Evolutionary conservation across 1,284 basidiomycete species (phyloP).

Genomic region (Cutaneotrichosporon cavernicola): DNA sequence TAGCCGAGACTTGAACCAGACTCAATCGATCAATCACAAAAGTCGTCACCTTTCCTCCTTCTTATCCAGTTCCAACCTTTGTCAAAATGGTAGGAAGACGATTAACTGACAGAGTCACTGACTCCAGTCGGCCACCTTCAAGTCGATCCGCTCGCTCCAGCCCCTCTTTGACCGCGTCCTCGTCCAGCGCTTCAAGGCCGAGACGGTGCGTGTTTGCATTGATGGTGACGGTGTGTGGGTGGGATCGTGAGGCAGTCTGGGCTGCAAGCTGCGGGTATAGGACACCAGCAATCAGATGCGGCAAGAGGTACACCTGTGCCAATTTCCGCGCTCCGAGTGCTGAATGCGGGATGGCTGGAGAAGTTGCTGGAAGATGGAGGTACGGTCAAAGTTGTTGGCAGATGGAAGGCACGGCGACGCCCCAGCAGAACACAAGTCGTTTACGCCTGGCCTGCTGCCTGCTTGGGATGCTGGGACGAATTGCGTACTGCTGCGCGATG

Average conservation of each 20-base stretch:
- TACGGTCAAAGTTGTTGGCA: too few species aligned
- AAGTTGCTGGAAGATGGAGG: too few species aligned
- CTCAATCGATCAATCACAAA: slow-evolving; percentile 6
- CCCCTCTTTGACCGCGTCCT: slow-evolving; percentile 95
- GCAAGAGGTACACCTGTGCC: background rate
- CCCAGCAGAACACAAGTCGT: background rate
- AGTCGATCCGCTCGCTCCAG: slow-evolving; percentile 85
- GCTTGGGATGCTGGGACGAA: too few species aligned
- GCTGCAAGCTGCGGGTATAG: too few species aligned
- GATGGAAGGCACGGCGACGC: background rate
- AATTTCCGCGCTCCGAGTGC: background rate
- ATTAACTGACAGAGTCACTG: background rate
- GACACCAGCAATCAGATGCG: too few species aligned
- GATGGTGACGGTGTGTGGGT: too few species aligned
- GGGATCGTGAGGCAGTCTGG: too few species aligned
- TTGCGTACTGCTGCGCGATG: too few species aligned
- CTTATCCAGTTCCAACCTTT: slow-evolving; percentile 5
- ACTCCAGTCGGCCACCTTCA: slow-evolving; percentile 67
- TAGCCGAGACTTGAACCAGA: background rate
- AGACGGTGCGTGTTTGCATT: slow-evolving; percentile 62
- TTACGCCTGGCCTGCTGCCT: background rate
- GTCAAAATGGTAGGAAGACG: slow-evolving; percentile 28
- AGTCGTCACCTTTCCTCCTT: background rate
- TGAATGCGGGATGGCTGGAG: too few species aligned
- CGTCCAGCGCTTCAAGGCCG: slow-evolving; percentile 94